Evolutionary conservation across 1,284 basidiomycete genomes (phyloP).

Genomic region (Boletus sp.): DNA sequence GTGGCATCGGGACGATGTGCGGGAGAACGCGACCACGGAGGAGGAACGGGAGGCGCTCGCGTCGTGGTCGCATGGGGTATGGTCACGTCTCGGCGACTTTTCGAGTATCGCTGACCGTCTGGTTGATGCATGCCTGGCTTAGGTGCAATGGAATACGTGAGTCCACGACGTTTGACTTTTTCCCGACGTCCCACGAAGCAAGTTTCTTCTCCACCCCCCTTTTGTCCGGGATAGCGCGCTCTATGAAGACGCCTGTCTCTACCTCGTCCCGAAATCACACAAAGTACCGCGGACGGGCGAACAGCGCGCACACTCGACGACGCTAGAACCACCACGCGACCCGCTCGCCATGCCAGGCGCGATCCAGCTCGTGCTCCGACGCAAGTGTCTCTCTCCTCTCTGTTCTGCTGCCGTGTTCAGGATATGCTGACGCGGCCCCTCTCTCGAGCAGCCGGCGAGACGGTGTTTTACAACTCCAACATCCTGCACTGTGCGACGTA

Average conservation of each 20-base stretch:
- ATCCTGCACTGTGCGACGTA: constrained; percentile 76
- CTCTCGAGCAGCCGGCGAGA: constrained; percentile 54
- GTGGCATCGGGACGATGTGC: constrained; percentile 83
- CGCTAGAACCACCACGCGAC: constrained; percentile 49
- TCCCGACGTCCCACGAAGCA: too few relatives aligned
- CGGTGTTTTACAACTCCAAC: constrained; percentile 80
- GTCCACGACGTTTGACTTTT: constrained; percentile 18
- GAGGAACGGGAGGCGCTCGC: constrained; percentile 61
- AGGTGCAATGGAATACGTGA: constrained; percentile 84
- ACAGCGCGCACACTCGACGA: constrained; percentile 58
- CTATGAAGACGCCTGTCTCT: constrained; percentile 72
- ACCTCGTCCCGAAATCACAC: constrained; percentile 72
- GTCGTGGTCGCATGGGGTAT: constrained; percentile 65
- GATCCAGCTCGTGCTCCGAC: constrained; percentile 54
- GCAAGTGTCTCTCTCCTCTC: constrained; percentile 35
- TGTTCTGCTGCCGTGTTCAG: background rate
- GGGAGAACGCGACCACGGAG: constrained; percentile 55
- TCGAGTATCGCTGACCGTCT: background rate
- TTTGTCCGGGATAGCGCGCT: constrained; percentile 53
- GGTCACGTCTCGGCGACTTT: background rate
- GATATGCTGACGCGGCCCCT: background rate
- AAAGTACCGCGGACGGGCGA: constrained; percentile 51
- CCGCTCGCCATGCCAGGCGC: constrained; percentile 70
- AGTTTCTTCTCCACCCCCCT: too few relatives aligned
- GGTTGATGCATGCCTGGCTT: background rate